Conservation (phyloP, 306 rosid species). For the Dalbergia oliveri region DNA sequence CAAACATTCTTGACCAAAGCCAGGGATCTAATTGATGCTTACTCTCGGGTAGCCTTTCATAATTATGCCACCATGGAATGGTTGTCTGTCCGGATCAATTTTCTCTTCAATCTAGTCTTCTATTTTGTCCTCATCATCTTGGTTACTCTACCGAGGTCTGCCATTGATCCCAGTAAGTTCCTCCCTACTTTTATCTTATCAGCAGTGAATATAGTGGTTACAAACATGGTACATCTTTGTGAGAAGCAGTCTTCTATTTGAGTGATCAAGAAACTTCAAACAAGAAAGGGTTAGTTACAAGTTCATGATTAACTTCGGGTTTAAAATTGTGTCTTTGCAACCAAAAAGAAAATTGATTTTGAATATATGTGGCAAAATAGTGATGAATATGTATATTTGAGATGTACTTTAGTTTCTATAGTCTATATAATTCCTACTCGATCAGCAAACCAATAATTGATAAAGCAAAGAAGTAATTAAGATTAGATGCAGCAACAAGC, state of each 20-base stretch:
- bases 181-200: constrained; percentile 23
- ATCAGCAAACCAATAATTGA: neutral
- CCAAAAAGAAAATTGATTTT: neutral
- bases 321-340: neutral
- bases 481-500: neutral
- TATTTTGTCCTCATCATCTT: constrained; percentile 70
- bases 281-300: neutral
- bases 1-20: constrained; percentile 58
- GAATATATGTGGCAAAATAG: neutral
- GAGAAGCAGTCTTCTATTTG: constrained; percentile 14
- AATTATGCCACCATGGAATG: constrained; percentile 88
- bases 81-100: constrained; percentile 81
- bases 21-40: constrained; percentile 64
- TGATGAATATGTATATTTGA: neutral
- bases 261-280: neutral
- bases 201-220: constrained; percentile 1
- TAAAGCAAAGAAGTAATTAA: constrained; percentile 11
- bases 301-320: neutral
- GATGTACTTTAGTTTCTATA: neutral
- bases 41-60: constrained; percentile 80
- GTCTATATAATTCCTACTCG: neutral
- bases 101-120: constrained; percentile 77
- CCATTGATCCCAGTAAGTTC: constrained; percentile 79
- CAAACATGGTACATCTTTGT: neutral
- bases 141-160: constrained; percentile 73